Percentiles rank a stretch among this genome's conserved stretches.
These are phyloP conservation scores for Orbilia blumenaviensis DNA, from an alignment of 2,329 filamentous ascomycete species.

Conservation along the genomic window DNA sequence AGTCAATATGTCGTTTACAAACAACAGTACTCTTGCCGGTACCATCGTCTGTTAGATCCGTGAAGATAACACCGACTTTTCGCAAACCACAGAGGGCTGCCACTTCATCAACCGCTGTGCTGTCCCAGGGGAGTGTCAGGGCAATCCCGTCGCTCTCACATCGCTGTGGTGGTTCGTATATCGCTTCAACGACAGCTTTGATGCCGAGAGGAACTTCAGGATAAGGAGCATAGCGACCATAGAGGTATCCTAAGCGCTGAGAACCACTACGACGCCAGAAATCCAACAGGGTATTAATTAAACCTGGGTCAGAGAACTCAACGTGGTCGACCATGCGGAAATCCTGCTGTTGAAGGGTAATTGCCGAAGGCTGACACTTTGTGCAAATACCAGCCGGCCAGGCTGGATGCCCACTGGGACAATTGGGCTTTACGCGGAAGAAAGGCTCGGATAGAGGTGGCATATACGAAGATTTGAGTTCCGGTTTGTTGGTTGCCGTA, in stretches of 20 bases:
- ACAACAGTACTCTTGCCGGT: slow-evolving; percentile 83
- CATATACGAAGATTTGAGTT: slow-evolving; percentile 93
- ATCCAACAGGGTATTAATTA: slow-evolving; percentile 89
- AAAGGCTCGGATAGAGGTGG: slow-evolving; percentile 92
- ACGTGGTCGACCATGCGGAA: slow-evolving; percentile 99
- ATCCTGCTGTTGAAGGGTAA: slow-evolving; percentile 89
- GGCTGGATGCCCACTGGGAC: slow-evolving; percentile 88
- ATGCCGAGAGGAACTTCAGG: slow-evolving; percentile 89
- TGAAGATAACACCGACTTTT: slow-evolving; percentile 92
- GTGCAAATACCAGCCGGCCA: slow-evolving; percentile 98
- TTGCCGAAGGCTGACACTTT: slow-evolving; percentile 97
- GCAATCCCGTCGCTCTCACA: slow-evolving; percentile 90
- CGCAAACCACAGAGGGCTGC: slow-evolving; percentile 85
- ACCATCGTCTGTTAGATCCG: slow-evolving; percentile 85
- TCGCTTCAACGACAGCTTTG: slow-evolving; percentile 94
- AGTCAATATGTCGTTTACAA: slow-evolving; percentile 95
- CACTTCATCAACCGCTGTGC: slow-evolving; percentile 83
- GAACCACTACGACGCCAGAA: slow-evolving; percentile 87
- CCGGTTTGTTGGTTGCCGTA: slow-evolving; percentile 93
- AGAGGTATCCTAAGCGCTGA: slow-evolving; percentile 88
- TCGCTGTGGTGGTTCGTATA: slow-evolving; percentile 93
- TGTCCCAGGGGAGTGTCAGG: slow-evolving; percentile 79
- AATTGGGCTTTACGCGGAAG: slow-evolving; percentile 86
- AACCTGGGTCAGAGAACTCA: slow-evolving; percentile 84
- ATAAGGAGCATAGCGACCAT: slow-evolving; percentile 90